Evolutionary conservation across 106 monocot genomes (phyloP).

Genomic region (Vanilla planifolia): DNA sequence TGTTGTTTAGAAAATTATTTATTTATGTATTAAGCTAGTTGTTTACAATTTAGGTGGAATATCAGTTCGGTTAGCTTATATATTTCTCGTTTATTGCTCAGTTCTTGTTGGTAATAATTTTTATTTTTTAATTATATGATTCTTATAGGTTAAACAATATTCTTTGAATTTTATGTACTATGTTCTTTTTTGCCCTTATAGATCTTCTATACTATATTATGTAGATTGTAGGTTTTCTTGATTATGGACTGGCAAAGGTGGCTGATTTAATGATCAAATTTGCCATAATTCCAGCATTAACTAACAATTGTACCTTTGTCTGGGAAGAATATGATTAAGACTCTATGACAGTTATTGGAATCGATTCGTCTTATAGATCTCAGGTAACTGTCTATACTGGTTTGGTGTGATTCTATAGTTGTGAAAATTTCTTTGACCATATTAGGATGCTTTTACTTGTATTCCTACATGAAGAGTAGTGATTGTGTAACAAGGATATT

Average conservation of each 20-base stretch:
- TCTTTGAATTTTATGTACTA: not conserved
- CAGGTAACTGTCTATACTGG: slow-evolving; percentile 27
- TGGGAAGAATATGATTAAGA: slow-evolving; percentile 33
- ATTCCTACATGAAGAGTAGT: no score
- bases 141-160: no score
- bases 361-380: slow-evolving; percentile 38
- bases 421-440: no score
- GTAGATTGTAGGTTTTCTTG: slow-evolving; percentile 58
- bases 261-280: slow-evolving; percentile 81
- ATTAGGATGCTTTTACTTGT: no score
- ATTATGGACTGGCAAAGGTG: slow-evolving; percentile 80
- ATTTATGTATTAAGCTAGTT: no score
- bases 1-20: no score
- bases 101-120: no score
- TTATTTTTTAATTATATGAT: not conserved
- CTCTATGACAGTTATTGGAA: slow-evolving; percentile 29
- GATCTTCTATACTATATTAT: slow-evolving; percentile 2
- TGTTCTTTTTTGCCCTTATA: not conserved
- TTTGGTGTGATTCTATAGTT: no score
- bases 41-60: no score
- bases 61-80: no score
- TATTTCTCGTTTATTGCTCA: no score
- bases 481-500: no score
- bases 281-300: slow-evolving; percentile 60
- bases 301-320: slow-evolving; percentile 24